Evolutionary conservation across 441 rosid species (phyloP), one percentile per base, ranked within the genome.

Genomic region (Gossypium davidsonii): DNA sequence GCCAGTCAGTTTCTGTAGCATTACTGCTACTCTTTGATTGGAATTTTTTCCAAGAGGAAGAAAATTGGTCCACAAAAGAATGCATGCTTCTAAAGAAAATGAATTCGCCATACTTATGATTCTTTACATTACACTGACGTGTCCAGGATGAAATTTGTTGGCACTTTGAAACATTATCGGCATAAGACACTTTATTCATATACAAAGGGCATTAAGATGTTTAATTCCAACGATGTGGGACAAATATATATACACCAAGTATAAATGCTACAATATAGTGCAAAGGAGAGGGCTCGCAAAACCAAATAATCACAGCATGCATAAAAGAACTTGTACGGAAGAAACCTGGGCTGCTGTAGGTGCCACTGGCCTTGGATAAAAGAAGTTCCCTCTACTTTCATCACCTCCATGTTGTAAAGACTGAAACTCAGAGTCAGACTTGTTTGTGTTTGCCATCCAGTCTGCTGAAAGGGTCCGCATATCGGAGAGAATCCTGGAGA

Each of bases 391-490:
- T 80, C 76, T 86, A 80, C 94, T 90, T 78, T 91, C 97, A 53
- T 93, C 99, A 74, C 88, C 87, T 80, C 97, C 94, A 68, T 83
- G 92, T 63, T 86, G 92, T 65, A 82, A 76, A 73, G 94, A 84
- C 31, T 88, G 99, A 79, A 85, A 76, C 56, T 91, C 97, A 61
- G 89, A 76, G 77, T 93, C 98, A 9, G 98, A 83, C 86, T 85
- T 91, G 87, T 78, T 91, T 49, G 94, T 89, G 79, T 93, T 96
- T 80, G 99, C 98, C 99, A 96, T 93, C 99, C 99, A 96, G 82
- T 96, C 99, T 49, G 99, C 99, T 56, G 99, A 93, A 81, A 96
- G 98, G 69, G 99, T 96, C 83, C 99, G 88, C 99, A 96, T 93
- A 83, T 96, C 99, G 65, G 98, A 96, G 76, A 96, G 97, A 81